These are phyloP conservation scores for Babesia bovis DNA, from an alignment of 169 alveolate species.

Conservation along the genomic window DNA sequence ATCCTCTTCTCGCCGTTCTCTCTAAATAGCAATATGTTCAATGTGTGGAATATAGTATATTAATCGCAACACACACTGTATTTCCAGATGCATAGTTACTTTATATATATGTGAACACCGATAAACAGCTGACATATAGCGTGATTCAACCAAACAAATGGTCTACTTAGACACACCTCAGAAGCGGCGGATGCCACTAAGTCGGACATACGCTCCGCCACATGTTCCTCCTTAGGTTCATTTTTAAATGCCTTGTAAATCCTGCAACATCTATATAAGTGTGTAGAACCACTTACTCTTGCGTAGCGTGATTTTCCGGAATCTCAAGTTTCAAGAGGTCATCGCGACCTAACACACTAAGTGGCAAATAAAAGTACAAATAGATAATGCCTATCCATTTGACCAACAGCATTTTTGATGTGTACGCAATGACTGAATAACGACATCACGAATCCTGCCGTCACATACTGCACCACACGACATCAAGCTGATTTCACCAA, in stretches of 20 bases:
- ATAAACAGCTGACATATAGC: background rate
- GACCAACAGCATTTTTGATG: conserved; percentile 8
- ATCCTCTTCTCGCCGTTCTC: conserved; percentile 20
- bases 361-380: background rate
- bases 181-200: conserved; percentile 41
- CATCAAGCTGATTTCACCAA: background rate
- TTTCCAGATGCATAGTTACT: background rate
- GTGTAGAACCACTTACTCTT: conserved; percentile 35
- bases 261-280: conserved; percentile 4
- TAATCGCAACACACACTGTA: background rate
- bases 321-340: conserved; percentile 46
- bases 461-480: conserved; percentile 10
- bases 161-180: conserved; percentile 19
- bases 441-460: conserved; percentile 12
- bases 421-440: background rate
- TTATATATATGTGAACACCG: background rate
- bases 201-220: conserved; percentile 37
- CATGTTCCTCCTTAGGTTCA: conserved; percentile 46
- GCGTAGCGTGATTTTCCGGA: conserved; percentile 56
- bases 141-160: background rate
- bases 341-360: conserved; percentile 14
- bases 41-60: background rate
- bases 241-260: conserved; percentile 23
- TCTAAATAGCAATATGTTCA: conserved; percentile 2
- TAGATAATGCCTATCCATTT: too few relatives aligned